Base-by-base conservation (phyloP, 1,139 yeast genomes). In the Torulaspora pretoriensis region DNA sequence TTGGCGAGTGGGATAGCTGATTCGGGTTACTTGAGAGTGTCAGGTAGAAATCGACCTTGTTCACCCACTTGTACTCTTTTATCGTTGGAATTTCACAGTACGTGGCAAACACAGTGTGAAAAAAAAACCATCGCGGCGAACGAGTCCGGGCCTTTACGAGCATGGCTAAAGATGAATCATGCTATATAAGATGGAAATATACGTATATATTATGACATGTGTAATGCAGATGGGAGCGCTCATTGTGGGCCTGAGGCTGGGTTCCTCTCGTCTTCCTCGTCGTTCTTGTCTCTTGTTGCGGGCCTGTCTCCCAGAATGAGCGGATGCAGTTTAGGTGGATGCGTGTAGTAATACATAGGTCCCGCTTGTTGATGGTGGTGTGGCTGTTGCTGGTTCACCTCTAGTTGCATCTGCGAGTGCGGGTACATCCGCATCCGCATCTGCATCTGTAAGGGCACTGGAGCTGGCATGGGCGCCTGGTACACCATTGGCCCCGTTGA, bases 401-500 rank as follows among this genome's bases (percentile, higher is more conserved):
- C 37, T 19, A 32, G 6, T 26, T 42, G 46, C 38, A 33, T 23
- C 29, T 35, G 43, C 36, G 35, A 38, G 27, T 29, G 38, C 46
- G 33, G 16, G 14, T 40, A 42, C 38, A 38, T 33, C 22, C 36
- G 47, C 31, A 35, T 26, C 33, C 37, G 42, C 42, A 42, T 36
- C 23, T 37, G 35, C 35, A 32, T 12, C 14, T 31, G 42, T 33
- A 38, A 7, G 8, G 40, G 46, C 34, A 38, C 17, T 4, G 38
- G 37, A 4, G 38, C 34, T 12, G 43, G 38, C 32, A 39, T 27
- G 29, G 29, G 29, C 17, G 26, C 27, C 14, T 12, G 35, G 3
- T 30, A 29, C 2, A 24, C 14, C 16, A 26, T 16, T 2, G 35
- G 35, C 8, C 25, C 26, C 8, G 23, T 36, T 1, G 33, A 19